Conservation (phyloP, 306 rosid species). For the Castanea crenata region DNA sequence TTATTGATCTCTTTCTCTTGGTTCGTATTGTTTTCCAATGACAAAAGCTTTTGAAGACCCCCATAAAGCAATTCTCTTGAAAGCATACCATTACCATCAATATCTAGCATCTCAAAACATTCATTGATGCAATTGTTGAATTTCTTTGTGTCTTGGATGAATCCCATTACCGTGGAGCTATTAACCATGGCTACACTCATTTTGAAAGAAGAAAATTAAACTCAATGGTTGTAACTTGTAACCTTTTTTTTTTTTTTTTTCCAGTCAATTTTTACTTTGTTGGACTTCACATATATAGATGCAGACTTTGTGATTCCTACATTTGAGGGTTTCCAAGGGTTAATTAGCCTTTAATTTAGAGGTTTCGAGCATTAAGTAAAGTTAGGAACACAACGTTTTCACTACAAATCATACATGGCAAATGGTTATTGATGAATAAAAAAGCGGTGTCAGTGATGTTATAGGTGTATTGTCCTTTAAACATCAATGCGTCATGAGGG, state of each 20-base stretch:
- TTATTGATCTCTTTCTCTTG: slow-evolving; percentile 15
- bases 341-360: not conserved
- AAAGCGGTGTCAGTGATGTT: no score
- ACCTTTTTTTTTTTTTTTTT: no score
- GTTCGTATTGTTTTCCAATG: slow-evolving; percentile 35
- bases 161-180: slow-evolving; percentile 35
- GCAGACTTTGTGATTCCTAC: slow-evolving; percentile 26
- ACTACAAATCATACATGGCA: no score
- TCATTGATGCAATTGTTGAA: slow-evolving; percentile 39
- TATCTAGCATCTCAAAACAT: slow-evolving; percentile 40
- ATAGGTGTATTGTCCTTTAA: no score
- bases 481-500: no score
- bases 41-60: slow-evolving; percentile 32
- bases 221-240: no score
- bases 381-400: no score
- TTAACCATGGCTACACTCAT: slow-evolving; percentile 46
- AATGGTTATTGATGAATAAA: no score
- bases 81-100: slow-evolving; percentile 39
- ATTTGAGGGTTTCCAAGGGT: no score
- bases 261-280: not conserved
- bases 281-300: not conserved
- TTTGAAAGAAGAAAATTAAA: not conserved
- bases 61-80: slow-evolving; percentile 38
- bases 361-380: slow-evolving; percentile 2
- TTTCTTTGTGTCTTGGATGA: slow-evolving; percentile 28